Evolutionary conservation across 2,329 filamentous ascomycete genomes (phyloP).

Genomic region (Aureobasidium melanogenum): DNA sequence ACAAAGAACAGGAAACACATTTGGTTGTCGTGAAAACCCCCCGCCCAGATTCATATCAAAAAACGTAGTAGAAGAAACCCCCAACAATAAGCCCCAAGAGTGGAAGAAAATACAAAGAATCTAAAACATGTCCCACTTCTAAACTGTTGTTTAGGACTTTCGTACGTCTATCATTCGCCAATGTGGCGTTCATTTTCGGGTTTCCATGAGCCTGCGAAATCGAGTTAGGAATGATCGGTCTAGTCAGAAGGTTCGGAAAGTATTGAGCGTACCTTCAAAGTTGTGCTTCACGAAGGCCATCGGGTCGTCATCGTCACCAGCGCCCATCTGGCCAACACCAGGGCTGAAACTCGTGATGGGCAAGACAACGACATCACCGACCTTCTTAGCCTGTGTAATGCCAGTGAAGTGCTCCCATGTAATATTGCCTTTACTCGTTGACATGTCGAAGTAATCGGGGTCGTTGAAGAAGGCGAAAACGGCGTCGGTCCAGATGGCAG

Average conservation of each 20-base stretch:
- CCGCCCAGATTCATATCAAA: background rate
- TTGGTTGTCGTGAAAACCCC: background rate
- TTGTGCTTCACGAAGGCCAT: constrained; percentile 98
- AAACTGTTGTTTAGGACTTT: background rate
- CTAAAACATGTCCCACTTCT: background rate
- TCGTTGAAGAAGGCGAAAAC: constrained; percentile 95
- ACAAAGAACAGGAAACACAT: background rate
- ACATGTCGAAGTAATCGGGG: constrained; percentile 75
- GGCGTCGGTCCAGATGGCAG: constrained; percentile 86
- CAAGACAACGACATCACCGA: constrained; percentile 86
- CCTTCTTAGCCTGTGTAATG: constrained; percentile 71
- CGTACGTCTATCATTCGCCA: constrained; percentile 31
- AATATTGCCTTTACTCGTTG: constrained; percentile 60
- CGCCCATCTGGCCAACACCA: constrained; percentile 86
- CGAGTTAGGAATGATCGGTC: background rate
- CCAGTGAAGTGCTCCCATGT: constrained; percentile 84
- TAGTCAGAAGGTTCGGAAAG: background rate
- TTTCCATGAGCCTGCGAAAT: constrained; percentile 61
- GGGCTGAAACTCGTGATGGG: constrained; percentile 98
- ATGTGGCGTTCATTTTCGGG: constrained; percentile 64
- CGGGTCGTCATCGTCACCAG: constrained; percentile 77
- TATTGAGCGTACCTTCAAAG: constrained; percentile 66
- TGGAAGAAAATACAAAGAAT: constrained; percentile 3
- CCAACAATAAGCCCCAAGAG: background rate
- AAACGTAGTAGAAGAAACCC: background rate